Percentiles rank a stretch among this genome's conserved stretches.
Evolutionary conservation across 202 grass and related monocot species (phyloP).

Genomic region (Cymbopogon flexuosus): DNA sequence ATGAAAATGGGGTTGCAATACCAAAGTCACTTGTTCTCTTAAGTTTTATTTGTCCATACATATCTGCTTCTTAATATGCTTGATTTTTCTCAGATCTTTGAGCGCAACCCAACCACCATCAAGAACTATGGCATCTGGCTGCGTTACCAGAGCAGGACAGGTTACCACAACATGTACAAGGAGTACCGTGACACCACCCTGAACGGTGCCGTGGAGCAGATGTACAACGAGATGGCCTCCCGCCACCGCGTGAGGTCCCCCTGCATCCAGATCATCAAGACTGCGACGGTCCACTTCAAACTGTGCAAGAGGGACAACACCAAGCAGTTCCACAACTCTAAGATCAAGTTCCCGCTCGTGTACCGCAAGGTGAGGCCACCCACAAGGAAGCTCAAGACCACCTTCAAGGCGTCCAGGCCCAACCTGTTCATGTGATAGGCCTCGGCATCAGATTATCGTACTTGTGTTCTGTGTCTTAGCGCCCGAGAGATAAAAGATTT

Average conservation of each 20-base stretch:
- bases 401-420: conserved; percentile 70
- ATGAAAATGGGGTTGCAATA: background rate
- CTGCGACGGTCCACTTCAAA: conserved; percentile 55
- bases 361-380: conserved; percentile 65
- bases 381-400: conserved; percentile 66
- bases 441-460: background rate
- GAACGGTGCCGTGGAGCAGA: conserved; percentile 63
- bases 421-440: conserved; percentile 80
- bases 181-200: conserved; percentile 68
- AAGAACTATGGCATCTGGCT: conserved; percentile 87
- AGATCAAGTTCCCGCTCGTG: conserved; percentile 70
- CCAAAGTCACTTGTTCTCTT: background rate
- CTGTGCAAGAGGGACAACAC: conserved; percentile 78
- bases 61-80: background rate
- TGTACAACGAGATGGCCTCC: conserved; percentile 80
- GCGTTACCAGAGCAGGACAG: conserved; percentile 68
- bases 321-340: conserved; percentile 72
- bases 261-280: conserved; percentile 85
- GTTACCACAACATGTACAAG: conserved; percentile 88
- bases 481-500: background rate
- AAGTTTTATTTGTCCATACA: background rate
- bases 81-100: conserved; percentile 49
- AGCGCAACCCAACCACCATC: conserved; percentile 63
- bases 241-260: conserved; percentile 59
- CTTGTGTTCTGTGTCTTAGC: background rate